Conservation (phyloP, 1,139 yeast genomes). For the Yarrowia galli region DNA sequence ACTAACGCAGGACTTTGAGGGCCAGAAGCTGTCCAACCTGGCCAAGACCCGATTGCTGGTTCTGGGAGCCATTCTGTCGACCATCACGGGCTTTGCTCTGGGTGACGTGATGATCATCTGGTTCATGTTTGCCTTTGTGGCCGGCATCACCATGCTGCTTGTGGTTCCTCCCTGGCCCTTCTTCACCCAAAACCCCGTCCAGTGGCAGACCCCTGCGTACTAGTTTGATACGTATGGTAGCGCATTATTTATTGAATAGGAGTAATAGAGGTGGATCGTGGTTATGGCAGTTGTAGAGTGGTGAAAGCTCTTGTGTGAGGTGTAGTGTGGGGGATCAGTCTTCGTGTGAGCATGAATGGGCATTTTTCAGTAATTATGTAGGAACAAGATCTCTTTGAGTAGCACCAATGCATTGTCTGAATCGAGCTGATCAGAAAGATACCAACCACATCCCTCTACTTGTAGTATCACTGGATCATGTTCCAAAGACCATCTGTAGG, state of each 20-base stretch:
- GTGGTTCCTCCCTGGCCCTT: conserved; percentile 65
- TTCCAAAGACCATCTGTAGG: too few species aligned
- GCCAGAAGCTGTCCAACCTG: conserved; percentile 59
- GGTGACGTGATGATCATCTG: conserved; percentile 36
- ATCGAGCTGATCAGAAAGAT: too few species aligned
- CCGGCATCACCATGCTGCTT: conserved; percentile 52
- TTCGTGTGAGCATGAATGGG: too few species aligned
- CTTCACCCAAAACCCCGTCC: conserved; percentile 58
- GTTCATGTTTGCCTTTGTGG: conserved; percentile 49
- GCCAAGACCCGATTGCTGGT: conserved; percentile 46
- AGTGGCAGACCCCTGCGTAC: conserved; percentile 50
- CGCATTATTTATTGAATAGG: conserved; percentile 6
- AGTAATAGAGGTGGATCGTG: background rate
- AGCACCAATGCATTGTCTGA: too few species aligned
- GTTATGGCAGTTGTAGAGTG: background rate
- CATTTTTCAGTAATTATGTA: too few species aligned
- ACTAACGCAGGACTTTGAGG: conserved; percentile 57
- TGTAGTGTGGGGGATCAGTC: background rate
- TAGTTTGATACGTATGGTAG: background rate
- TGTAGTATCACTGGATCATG: too few species aligned
- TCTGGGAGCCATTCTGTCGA: conserved; percentile 53
- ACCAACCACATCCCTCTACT: too few species aligned
- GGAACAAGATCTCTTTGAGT: too few species aligned
- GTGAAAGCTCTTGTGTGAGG: background rate
- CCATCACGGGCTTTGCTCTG: conserved; percentile 57